phyloP scores from a whole-genome alignment of 2,329 filamentous ascomycete species.

The Fusarium sublunatum region DNA sequence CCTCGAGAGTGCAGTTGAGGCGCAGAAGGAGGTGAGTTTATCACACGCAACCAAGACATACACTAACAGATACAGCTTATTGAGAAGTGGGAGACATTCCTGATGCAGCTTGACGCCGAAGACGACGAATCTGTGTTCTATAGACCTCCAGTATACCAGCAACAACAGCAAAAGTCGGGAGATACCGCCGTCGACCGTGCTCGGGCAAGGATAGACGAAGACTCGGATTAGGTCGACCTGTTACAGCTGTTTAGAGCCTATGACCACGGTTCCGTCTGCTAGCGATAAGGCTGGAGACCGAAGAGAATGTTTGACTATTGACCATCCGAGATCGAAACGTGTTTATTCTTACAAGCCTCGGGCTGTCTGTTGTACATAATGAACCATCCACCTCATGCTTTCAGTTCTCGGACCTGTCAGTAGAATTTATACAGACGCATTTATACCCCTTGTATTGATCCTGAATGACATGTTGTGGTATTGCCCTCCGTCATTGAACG shows the following conservation, averaged over 20 bases:
- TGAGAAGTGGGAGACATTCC: constrained; percentile 98
- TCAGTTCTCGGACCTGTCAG: constrained; percentile 23
- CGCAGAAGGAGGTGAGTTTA: constrained; percentile 89
- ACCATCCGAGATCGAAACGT: constrained; percentile 43
- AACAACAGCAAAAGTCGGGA: constrained; percentile 62
- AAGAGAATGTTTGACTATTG: constrained; percentile 35
- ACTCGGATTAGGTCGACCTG: constrained; percentile 63
- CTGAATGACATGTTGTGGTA: neutral
- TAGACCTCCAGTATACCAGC: constrained; percentile 69
- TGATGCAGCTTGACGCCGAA: constrained; percentile 94
- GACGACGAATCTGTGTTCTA: constrained; percentile 81
- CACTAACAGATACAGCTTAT: constrained; percentile 61
- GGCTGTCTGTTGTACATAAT: constrained; percentile 52
- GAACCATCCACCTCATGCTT: constrained; percentile 41
- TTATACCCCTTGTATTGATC: constrained; percentile 14
- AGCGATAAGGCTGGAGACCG: constrained; percentile 16
- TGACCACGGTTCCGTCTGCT: constrained; percentile 30
- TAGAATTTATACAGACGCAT: constrained; percentile 39
- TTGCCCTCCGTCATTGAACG: constrained; percentile 2
- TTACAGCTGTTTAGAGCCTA: constrained; percentile 8
- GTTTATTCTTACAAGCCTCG: constrained; percentile 52
- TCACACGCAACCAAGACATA: neutral
- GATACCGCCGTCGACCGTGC: constrained; percentile 71
- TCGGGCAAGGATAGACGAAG: constrained; percentile 68
- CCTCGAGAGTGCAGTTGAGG: constrained; percentile 94